Evolutionary conservation across 768 basidiomycete genomes (phyloP).

Genomic region (Leccinum barrowsii): DNA sequence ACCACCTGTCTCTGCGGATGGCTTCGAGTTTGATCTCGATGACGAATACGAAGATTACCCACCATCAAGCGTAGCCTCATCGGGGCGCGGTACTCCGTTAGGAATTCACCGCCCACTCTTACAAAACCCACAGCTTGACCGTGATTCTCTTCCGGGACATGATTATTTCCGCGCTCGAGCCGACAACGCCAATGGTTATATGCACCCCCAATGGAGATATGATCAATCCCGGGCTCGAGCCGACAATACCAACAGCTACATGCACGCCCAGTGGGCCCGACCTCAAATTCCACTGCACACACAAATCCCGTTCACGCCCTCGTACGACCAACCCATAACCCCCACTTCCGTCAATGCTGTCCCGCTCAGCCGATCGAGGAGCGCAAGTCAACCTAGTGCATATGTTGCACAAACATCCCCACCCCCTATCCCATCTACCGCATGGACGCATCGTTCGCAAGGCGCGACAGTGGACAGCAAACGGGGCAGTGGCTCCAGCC

Average conservation of each 20-base stretch:
- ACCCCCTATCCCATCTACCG: conserved; percentile 51
- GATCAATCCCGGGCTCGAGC: conserved; percentile 65
- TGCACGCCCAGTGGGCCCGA: conserved; percentile 63
- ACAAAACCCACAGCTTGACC: conserved; percentile 58
- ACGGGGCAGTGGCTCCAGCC: conserved; percentile 81
- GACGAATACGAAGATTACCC: conserved; percentile 80
- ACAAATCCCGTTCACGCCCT: conserved; percentile 52
- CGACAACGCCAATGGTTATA: conserved; percentile 61
- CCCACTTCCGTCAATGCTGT: conserved; percentile 32
- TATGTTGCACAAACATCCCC: conserved; percentile 53
- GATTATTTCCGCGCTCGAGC: conserved; percentile 65
- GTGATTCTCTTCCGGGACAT: conserved; percentile 43
- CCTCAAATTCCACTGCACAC: conserved; percentile 51
- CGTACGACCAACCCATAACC: conserved; percentile 46
- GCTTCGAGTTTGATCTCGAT: conserved; percentile 70
- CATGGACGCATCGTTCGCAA: conserved; percentile 48
- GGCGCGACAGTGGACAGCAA: conserved; percentile 47
- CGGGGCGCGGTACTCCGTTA: conserved; percentile 74
- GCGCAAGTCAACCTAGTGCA: conserved; percentile 74
- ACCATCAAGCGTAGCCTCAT: conserved; percentile 41
- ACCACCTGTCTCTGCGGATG: conserved; percentile 56
- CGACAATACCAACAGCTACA: conserved; percentile 65
- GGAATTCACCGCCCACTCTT: conserved; percentile 55
- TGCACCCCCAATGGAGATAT: conserved; percentile 65
- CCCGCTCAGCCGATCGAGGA: conserved; percentile 58